phyloP scores from a whole-genome alignment of 2,329 filamentous ascomycete genomes.

The Monosporascus sp. region DNA sequence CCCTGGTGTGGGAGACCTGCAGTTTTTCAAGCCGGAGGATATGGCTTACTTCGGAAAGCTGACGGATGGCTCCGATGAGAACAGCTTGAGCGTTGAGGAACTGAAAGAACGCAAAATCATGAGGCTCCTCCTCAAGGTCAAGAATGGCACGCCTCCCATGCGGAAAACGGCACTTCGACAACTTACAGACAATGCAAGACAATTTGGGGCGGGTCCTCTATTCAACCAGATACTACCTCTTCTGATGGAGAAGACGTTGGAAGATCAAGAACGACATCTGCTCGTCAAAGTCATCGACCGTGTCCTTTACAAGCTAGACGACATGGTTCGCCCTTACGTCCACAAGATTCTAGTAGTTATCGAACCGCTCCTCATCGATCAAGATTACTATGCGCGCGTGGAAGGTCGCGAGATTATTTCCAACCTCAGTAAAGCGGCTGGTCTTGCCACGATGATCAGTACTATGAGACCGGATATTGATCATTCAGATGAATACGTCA shows the following conservation, averaged over 20 bases:
- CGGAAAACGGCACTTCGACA: constrained; percentile 95
- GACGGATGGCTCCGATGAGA: constrained; percentile 90
- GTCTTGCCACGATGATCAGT: constrained; percentile 97
- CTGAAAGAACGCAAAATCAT: constrained; percentile 98
- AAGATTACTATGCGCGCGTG: constrained; percentile 98
- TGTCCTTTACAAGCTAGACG: constrained; percentile 96
- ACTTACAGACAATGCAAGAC: constrained; percentile 92
- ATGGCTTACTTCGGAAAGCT: constrained; percentile 99
- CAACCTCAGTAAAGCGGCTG: constrained; percentile 93
- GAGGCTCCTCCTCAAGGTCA: constrained; percentile 93
- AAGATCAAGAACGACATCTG: constrained; percentile 96
- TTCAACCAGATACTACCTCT: constrained; percentile 97
- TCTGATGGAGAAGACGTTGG: constrained; percentile 96
- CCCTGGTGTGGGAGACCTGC: constrained; percentile 88
- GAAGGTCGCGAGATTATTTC: constrained; percentile 99
- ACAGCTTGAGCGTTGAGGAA: constrained; percentile 85
- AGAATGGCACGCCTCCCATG: constrained; percentile 98
- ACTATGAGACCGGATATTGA: constrained; percentile 99
- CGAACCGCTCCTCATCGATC: constrained; percentile 96
- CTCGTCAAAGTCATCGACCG: constrained; percentile 98
- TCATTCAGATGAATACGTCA: constrained; percentile 95
- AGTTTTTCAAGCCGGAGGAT: constrained; percentile 98
- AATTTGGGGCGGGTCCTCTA: constrained; percentile 87
- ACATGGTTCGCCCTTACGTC: constrained; percentile 90
- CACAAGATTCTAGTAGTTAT: constrained; percentile 99